phyloP scores from a whole-genome alignment of 805 yeast genomes.

The Pichia membranifaciens region DNA sequence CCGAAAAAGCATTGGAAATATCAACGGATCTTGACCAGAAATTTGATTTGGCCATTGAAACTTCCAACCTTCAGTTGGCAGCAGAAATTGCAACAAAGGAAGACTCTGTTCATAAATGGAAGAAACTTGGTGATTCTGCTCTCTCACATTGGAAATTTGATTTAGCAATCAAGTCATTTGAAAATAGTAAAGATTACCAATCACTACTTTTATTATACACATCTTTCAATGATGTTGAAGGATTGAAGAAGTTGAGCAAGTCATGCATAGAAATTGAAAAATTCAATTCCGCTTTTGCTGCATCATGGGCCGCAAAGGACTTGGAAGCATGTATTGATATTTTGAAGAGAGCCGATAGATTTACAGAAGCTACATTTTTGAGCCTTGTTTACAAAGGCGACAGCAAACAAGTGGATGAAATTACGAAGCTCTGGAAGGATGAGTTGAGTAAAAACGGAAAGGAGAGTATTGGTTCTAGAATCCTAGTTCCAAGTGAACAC shows the following conservation, averaged over 20 bases:
- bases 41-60: conserved; percentile 80
- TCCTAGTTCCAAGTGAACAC: conserved; percentile 39
- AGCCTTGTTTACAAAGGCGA: conserved; percentile 62
- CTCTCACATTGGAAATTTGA: conserved; percentile 71
- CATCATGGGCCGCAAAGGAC: conserved; percentile 83
- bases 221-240: conserved; percentile 64
- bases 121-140: conserved; percentile 83
- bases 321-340: conserved; percentile 56
- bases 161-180: conserved; percentile 74
- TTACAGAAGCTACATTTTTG: conserved; percentile 80
- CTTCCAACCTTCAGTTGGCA: conserved; percentile 70
- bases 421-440: conserved; percentile 65
- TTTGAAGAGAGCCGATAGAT: conserved; percentile 60
- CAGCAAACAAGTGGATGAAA: conserved; percentile 34
- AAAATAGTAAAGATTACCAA: conserved; percentile 73
- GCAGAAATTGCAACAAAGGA: conserved; percentile 54
- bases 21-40: conserved; percentile 86
- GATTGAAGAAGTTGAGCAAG: conserved; percentile 57
- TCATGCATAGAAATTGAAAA: conserved; percentile 68
- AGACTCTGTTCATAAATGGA: conserved; percentile 72
- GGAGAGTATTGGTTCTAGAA: conserved; percentile 53
- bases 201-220: conserved; percentile 78
- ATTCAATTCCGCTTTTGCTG: conserved; percentile 85
- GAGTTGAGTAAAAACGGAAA: conserved; percentile 48
- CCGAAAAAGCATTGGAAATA: conserved; percentile 74